Base-by-base conservation (phyloP, 129 eudicot species). In the Dittrichia graveolens region DNA sequence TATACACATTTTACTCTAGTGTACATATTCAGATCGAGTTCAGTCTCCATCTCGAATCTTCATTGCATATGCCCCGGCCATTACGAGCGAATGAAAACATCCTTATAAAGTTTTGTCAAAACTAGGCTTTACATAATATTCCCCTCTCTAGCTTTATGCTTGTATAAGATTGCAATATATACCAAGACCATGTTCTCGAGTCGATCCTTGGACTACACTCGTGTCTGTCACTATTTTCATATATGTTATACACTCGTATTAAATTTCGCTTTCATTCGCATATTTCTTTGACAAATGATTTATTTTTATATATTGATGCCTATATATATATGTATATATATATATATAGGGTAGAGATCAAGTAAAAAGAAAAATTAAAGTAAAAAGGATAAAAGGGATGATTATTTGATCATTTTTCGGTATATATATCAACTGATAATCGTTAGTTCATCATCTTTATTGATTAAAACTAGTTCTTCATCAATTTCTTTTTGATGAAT, bases 71-170 rank as follows among this genome's bases (percentile, higher is more conserved):
- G 67, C 70, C 43, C 69, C n/a, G n/a, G n/a, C n/a, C 66, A 68
- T 66, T 53, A 65, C n/a, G n/a, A 69, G 41, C 56, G 70, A 3
- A 62, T 49, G 57, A 52, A 18, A 14, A 65, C 73, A 67, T 75
- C 80, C 78, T 77, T 59, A 71, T 75, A 57, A 42, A 53, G 70
- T 79, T 46, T 35, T 76, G 83, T 69, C 91, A 71, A 78, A 78
- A 61, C 5, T 61, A 39, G 50, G 72, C 40, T 56, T 31, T 52
- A 68, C 54, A 83, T 85, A 86, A 86, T 83, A 77, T 83, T 69
- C 81, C 55, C 37, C 49, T 75, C n/a, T 40, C 46, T 75, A n/a
- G n/a, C 46, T 61, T 78, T 49, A 43, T 75, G 79, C 79, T 75
- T 42, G 65, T 41, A 69, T n/a, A 69, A 9, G 70, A 70, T 69